Conservation (phyloP, 768 basidiomycete genomes). For the Sporobolomyces pararoseus region DNA sequence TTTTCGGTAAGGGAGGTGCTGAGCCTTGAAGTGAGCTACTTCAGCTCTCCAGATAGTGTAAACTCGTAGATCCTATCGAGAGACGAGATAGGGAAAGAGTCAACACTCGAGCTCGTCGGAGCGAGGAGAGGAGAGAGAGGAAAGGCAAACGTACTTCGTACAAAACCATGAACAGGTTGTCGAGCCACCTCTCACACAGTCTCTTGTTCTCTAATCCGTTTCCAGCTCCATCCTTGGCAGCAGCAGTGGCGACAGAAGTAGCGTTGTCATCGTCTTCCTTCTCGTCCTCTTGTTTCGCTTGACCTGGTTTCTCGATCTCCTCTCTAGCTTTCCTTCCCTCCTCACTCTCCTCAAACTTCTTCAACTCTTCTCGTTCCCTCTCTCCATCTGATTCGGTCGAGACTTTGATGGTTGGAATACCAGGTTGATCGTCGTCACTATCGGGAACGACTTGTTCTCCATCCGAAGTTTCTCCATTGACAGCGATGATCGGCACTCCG, state of each 20-base stretch:
- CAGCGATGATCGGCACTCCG: conserved; percentile 49
- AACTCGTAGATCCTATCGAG: conserved; percentile 87
- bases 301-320: conserved; percentile 35
- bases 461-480: conserved; percentile 41
- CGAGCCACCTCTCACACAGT: conserved; percentile 93
- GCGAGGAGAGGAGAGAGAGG: background rate
- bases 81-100: background rate
- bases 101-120: too few relatives aligned
- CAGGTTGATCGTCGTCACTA: conserved; percentile 48
- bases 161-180: conserved; percentile 96
- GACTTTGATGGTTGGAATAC: conserved; percentile 68
- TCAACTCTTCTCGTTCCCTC: conserved; percentile 56
- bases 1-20: conserved; percentile 95
- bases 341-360: conserved; percentile 42
- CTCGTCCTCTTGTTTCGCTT: conserved; percentile 23
- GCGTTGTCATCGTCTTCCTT: conserved; percentile 45
- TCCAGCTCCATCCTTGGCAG: conserved; percentile 45
- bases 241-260: conserved; percentile 54
- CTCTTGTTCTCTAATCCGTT: conserved; percentile 65
- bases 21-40: conserved; percentile 97
- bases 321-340: conserved; percentile 30
- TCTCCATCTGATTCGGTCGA: conserved; percentile 66
- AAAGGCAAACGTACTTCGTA: conserved; percentile 67
- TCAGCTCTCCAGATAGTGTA: conserved; percentile 99
- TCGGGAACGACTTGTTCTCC: conserved; percentile 43